phyloP scores from a whole-genome alignment of 495 filamentous ascomycete species.

The Talaromyces stipitatus region DNA sequence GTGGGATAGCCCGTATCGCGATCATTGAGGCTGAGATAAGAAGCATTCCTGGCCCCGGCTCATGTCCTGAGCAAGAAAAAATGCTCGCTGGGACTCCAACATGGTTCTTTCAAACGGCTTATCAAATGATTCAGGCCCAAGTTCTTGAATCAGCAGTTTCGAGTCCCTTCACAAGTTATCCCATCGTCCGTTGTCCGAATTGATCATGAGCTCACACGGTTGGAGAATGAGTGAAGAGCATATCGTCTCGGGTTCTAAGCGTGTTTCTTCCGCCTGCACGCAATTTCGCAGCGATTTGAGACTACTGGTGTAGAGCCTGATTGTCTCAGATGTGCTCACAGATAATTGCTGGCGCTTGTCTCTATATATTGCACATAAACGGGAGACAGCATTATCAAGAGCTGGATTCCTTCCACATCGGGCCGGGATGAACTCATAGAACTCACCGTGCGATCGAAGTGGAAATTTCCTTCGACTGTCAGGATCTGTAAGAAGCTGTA shows the following conservation, averaged over 20 bases:
- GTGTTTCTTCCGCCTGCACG: not conserved
- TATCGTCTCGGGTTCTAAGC: not conserved
- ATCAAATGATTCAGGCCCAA: not conserved
- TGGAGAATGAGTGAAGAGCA: not conserved
- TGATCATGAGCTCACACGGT: not conserved
- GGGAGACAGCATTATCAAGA: not conserved
- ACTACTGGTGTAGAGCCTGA: not conserved
- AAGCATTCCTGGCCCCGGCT: not conserved
- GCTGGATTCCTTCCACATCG: not conserved
- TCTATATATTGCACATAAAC: not conserved
- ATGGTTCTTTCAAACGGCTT: not conserved
- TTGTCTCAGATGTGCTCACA: not conserved
- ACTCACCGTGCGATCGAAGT: not conserved
- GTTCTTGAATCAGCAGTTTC: not conserved
- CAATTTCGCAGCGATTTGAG: not conserved
- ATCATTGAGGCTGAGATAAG: not conserved
- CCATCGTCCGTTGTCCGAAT: not conserved
- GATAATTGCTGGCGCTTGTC: not conserved
- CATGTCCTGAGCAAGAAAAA: not conserved
- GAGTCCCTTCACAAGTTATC: not conserved
- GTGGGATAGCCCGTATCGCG: too few species aligned
- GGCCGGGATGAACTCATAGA: not conserved
- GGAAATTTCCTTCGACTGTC: not conserved
- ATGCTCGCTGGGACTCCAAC: constrained; percentile 1
- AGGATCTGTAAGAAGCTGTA: not conserved